Percentiles rank a stretch among this genome's conserved stretches.
Conservation (phyloP, 176 grass and related monocot genomes). For the Phragmites australis region DNA sequence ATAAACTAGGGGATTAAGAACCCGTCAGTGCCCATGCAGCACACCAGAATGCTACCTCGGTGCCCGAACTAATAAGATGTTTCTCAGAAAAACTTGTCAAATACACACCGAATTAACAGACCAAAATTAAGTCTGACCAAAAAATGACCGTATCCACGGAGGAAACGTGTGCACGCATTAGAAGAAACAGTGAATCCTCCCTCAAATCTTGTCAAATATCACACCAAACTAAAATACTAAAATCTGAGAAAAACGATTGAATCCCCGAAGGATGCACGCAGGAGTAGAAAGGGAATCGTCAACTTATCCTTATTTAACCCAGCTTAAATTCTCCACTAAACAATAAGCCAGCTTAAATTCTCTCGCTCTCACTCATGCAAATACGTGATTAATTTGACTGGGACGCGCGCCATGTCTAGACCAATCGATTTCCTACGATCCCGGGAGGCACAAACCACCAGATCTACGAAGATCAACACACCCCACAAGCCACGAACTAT, state of each 20-base stretch:
- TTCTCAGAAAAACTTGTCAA: neutral
- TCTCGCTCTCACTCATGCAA: neutral
- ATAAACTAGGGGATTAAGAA: neutral
- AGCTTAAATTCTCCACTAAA: neutral
- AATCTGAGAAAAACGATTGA: neutral
- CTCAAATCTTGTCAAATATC: neutral
- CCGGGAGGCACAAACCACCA: neutral
- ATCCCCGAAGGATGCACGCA: neutral
- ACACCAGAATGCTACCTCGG: neutral
- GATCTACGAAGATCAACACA: constrained; percentile 24
- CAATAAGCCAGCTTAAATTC: neutral
- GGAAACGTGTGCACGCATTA: neutral
- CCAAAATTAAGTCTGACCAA: neutral
- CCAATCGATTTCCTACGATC: neutral
- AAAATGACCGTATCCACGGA: neutral
- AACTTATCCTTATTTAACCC: neutral
- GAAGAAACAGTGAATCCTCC: neutral
- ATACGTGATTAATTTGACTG: neutral
- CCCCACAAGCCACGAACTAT: neutral
- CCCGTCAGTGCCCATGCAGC: neutral
- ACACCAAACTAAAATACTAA: neutral
- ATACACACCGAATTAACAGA: neutral
- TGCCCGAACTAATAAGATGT: neutral
- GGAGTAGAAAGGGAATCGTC: neutral
- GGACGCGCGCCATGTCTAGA: neutral